These are phyloP conservation scores for Citrus sp. DNA, from an alignment of 345 rosid genomes.

Conservation along the genomic window DNA sequence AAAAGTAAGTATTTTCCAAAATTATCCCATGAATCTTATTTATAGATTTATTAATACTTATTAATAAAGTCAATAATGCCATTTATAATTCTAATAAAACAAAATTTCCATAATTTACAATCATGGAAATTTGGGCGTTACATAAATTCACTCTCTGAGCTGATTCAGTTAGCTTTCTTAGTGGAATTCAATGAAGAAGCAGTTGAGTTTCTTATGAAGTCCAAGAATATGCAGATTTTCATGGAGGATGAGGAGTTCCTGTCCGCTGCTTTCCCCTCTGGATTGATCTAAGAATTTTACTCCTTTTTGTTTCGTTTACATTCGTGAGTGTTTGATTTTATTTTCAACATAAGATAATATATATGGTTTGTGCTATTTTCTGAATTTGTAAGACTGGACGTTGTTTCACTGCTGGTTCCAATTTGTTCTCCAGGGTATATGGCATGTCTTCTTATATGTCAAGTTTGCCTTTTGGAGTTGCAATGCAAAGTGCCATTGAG, in stretches of 20 bases:
- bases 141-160: slow-evolving; percentile 38
- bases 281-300: slow-evolving; percentile 3
- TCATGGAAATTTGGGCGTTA: neutral
- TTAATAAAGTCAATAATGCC: no score
- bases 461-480: neutral
- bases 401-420: neutral
- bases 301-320: neutral
- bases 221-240: slow-evolving; percentile 48
- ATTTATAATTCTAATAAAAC: no score
- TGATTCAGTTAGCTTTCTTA: slow-evolving; percentile 52
- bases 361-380: neutral
- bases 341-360: neutral
- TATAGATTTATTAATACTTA: no score
- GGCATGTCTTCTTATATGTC: neutral
- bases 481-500: no score
- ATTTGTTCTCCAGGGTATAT: neutral
- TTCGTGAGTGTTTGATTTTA: neutral
- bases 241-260: slow-evolving; percentile 53
- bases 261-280: slow-evolving; percentile 28
- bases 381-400: neutral
- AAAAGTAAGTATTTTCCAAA: no score
- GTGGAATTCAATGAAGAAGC: slow-evolving; percentile 49
- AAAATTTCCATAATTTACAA: no score
- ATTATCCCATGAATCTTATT: no score
- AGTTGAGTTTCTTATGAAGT: slow-evolving; percentile 46